Conservation (phyloP, 164 flowering plant genomes). For the Pachysandra terminalis region DNA sequence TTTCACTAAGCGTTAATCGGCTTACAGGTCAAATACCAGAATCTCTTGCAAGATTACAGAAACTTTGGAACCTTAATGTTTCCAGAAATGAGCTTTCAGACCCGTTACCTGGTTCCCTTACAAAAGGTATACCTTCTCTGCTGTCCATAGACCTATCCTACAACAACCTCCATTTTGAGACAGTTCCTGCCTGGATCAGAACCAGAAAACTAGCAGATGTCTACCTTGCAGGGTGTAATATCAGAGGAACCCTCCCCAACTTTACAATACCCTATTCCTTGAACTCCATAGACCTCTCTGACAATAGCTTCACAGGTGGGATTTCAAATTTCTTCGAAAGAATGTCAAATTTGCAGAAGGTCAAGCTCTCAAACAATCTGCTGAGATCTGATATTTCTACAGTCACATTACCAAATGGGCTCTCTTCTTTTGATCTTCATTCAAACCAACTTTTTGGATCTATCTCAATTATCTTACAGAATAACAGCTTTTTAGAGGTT, state of each 20-base stretch:
- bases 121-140: conserved; percentile 60
- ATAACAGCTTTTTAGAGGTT: conserved; percentile 46
- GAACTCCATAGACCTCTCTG: conserved; percentile 72
- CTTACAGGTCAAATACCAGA: conserved; percentile 71
- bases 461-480: conserved; percentile 42
- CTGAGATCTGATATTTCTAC: conserved; percentile 47
- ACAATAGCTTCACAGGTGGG: conserved; percentile 50
- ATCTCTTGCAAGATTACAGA: conserved; percentile 50
- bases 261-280: conserved; percentile 54
- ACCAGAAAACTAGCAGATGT: conserved; percentile 57
- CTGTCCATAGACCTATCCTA: conserved; percentile 78
- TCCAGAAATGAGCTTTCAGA: conserved; percentile 66
- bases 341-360: conserved; percentile 54
- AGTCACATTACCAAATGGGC: conserved; percentile 47
- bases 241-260: conserved; percentile 62
- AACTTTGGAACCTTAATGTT: conserved; percentile 71
- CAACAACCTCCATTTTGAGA: conserved; percentile 60
- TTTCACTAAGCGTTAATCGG: conserved; percentile 52
- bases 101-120: conserved; percentile 49
- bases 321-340: conserved; percentile 48
- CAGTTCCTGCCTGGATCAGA: conserved; percentile 75
- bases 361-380: conserved; percentile 70
- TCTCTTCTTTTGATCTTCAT: conserved; percentile 60
- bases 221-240: conserved; percentile 75
- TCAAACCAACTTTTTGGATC: conserved; percentile 67